These are phyloP conservation scores for Thozetella sp. DNA, from an alignment of 495 filamentous ascomycete genomes.

Conservation along the genomic window DNA sequence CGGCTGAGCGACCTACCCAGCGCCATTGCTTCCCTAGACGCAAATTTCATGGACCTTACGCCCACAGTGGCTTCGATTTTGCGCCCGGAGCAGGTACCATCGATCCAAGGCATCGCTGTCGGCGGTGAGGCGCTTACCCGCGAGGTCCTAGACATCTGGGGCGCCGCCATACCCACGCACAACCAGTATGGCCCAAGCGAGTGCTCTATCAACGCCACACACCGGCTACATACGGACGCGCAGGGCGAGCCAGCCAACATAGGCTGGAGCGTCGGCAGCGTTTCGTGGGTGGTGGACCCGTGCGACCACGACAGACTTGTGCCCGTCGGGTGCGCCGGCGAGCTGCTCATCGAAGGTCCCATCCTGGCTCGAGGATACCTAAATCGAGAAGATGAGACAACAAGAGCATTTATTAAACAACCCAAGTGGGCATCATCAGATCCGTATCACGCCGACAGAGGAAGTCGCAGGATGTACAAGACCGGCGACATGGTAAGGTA, in stretches of 20 bases:
- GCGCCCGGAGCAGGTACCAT: slow-evolving; percentile 25
- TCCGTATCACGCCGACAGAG: slow-evolving; percentile 3
- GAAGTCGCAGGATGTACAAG: slow-evolving; percentile 46
- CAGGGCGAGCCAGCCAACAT: slow-evolving; percentile 15
- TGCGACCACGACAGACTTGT: slow-evolving; percentile 56
- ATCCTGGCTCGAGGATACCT: slow-evolving; percentile 63
- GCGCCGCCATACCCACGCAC: slow-evolving; percentile 13
- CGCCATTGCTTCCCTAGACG: slow-evolving; percentile 14
- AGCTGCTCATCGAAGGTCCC: slow-evolving; percentile 73
- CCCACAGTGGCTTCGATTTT: slow-evolving; percentile 18
- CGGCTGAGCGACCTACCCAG: slow-evolving; percentile 11
- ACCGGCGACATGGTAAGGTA: slow-evolving; percentile 63
- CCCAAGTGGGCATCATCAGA: slow-evolving; percentile 12
- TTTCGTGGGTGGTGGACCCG: slow-evolving; percentile 60
- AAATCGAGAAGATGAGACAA: slow-evolving; percentile 62
- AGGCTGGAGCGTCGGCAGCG: slow-evolving; percentile 14
- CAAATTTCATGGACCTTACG: slow-evolving; percentile 24
- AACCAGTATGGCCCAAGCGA: slow-evolving; percentile 27
- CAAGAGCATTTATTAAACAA: slow-evolving; percentile 44
- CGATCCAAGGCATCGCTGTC: slow-evolving; percentile 22
- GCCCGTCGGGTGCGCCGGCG: slow-evolving; percentile 70
- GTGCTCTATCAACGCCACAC: slow-evolving; percentile 23
- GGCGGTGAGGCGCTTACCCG: slow-evolving; percentile 23
- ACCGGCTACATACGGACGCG: slow-evolving; percentile 9
- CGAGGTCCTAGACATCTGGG: slow-evolving; percentile 14